Evolutionary conservation across 2,329 filamentous ascomycete species (phyloP), one percentile per base, ranked within the genome.

Genomic region (Fusarium sp.): DNA sequence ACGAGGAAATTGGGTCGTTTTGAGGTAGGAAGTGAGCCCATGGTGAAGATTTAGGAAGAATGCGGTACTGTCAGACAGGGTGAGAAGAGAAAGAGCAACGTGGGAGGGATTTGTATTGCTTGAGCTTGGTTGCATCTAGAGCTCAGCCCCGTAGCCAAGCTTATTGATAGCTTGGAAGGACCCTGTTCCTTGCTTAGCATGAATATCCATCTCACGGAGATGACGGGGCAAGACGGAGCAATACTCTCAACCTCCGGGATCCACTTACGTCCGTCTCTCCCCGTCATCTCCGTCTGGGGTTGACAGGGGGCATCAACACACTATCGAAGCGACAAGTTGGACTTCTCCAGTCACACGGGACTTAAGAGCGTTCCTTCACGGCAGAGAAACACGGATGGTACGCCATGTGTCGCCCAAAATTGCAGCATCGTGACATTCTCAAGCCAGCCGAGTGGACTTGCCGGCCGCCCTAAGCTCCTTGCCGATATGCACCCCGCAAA

Each of bases 1-100:
- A 80, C 45, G 18, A 80, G 76, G 58, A 80, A 79, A 50, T 79
- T 80, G 5, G 78, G 78, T 18, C 50, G 62, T 42, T 67, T 63
- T 1, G 37, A 37, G 8, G 64, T 47, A 2, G 66, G 40, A 34
- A 62, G 59, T 22, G 40, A 50, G 16, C 59, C 59, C 59, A 62
- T 62, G 31, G 1, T 58, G 31, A 24, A 10, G 31, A 10, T 14
- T 34, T 20, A 20, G 31, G 8, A 8, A 14, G 29, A n/a, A 8
- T 50, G 24, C 16, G 2, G 5, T 50, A n/a, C 6, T 29, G 4
- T 9, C 5, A 14, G 29, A 24, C 31, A 34, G 13, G 5, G 31
- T 34, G 31, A 34, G n/a, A 10, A 14, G 16, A 37, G 31, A 8
- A 57, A 2, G 34, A 13, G 54, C 31, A 34, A 11, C 11, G 5